Evolutionary conservation across 345 rosid genomes (phyloP), one percentile per base, ranked within the genome.

Genomic region (Turritis glabra): DNA sequence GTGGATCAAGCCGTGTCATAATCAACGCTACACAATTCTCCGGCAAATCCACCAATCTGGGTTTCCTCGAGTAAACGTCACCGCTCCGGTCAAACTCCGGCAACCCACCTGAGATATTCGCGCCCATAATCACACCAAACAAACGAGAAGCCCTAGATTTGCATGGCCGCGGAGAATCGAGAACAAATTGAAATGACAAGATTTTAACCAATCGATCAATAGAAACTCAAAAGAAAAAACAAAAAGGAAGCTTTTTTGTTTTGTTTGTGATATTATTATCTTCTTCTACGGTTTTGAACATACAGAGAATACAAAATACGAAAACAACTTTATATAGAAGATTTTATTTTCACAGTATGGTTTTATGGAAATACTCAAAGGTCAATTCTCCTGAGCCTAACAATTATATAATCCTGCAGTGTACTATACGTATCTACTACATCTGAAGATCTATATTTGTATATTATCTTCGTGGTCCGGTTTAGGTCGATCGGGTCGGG

Each of bases 21-120:
- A 88, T 77, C 58, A 80, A 55, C 7, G 93, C 90, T 26, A 85
- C 77, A 58, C 93, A 88, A 17, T 85, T 85, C 82, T 88, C 90
- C 8, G 93, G 93, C 40, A 88, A 68, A 68, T 88, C 89, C 5
- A 70, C 85, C 6, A 88, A 77, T 46, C 84, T 77, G 10, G 77
- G 82, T 61, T 59, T 80, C 69, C 13, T 46, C 50, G 75, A 73
- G 54, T 67, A 51, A 50, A 10, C 63, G 7, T 64, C 80, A 61
- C 23, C 26, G 18, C 43, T 59, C 64, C 79, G 84, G 26, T 77
- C 72, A 65, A 64, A 74, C 44, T 79, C 84, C 68, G 81, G 23
- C 11, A 9, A 14, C 7, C 52, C 52, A 6, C 77, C 79, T 5
- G 89, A 86, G 60, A 86, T 66, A 66, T 67, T 80, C 53, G 83